These are phyloP conservation scores for Verticillium tricorpus DNA, from an alignment of 2,329 filamentous ascomycete genomes.

Conservation along the genomic window DNA sequence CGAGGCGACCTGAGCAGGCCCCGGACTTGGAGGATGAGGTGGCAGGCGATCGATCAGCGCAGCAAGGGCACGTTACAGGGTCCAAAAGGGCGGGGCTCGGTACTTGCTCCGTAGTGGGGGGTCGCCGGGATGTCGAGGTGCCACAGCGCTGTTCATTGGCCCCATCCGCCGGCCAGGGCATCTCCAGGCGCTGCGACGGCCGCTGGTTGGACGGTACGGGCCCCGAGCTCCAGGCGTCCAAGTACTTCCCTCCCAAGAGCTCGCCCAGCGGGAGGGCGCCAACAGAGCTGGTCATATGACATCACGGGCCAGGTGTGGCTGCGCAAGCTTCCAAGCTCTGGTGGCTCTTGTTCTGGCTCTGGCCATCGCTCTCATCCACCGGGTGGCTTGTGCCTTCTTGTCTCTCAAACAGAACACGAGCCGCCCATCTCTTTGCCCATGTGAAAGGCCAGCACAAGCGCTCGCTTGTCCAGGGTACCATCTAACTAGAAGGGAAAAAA, in stretches of 20 bases:
- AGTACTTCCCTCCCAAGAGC: not conserved
- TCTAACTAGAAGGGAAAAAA: constrained; percentile 2
- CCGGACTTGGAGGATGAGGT: not conserved
- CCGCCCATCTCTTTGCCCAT: not conserved
- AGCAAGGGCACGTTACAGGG: not conserved
- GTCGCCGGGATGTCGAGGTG: not conserved
- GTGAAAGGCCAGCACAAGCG: not conserved
- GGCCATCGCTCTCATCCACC: not conserved
- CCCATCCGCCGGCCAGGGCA: not conserved
- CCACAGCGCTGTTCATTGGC: not conserved
- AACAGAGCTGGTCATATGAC: constrained; percentile 11
- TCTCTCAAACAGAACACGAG: not conserved
- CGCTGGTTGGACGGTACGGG: not conserved
- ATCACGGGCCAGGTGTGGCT: constrained; percentile 12
- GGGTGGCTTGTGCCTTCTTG: not conserved
- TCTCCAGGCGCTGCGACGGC: not conserved
- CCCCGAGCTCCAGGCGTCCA: not conserved
- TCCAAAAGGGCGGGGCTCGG: not conserved
- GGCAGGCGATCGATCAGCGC: not conserved
- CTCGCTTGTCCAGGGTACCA: not conserved
- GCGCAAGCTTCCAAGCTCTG: constrained; percentile 10
- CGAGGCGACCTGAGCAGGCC: not conserved
- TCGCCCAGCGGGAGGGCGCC: constrained; percentile 7
- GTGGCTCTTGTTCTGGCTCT: too few relatives aligned
- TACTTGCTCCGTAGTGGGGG: not conserved